Evolutionary conservation across 345 rosid genomes (phyloP).

Genomic region (Cardamine chenopodiifolia): DNA sequence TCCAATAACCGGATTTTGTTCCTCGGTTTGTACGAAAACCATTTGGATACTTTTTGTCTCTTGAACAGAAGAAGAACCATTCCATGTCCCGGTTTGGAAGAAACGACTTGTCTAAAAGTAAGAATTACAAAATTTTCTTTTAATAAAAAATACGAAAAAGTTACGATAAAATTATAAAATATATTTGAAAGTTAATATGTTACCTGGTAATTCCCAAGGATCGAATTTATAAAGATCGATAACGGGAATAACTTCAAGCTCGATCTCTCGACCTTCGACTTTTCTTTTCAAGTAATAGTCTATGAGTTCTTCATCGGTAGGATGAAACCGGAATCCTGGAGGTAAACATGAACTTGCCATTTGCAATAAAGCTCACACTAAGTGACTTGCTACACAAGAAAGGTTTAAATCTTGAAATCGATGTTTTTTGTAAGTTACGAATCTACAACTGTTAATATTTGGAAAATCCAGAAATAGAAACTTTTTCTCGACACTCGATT

Average conservation of each 20-base stretch:
- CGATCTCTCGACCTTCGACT: conserved; percentile 60
- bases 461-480: conserved; percentile 92
- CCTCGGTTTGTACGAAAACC: conserved; percentile 86
- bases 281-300: conserved; percentile 70
- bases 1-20: conserved; percentile 92
- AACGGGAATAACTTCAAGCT: conserved; percentile 71
- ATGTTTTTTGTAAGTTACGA: neutral
- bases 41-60: conserved; percentile 86
- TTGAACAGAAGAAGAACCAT: conserved; percentile 93
- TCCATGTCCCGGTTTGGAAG: conserved; percentile 82
- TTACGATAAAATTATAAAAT: neutral
- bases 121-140: neutral
- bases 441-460: conserved; percentile 59
- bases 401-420: neutral
- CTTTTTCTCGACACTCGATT: conserved; percentile 63
- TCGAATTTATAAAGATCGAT: conserved; percentile 74
- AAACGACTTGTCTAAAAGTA: conserved; percentile 68
- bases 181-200: neutral
- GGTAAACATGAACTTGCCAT: conserved; percentile 83
- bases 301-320: conserved; percentile 78
- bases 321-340: conserved; percentile 85
- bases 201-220: conserved; percentile 86
- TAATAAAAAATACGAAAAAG: neutral
- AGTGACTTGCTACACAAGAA: conserved; percentile 21
- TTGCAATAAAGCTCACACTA: conserved; percentile 25